Evolutionary conservation across 176 grass and related monocot genomes (phyloP).

Genomic region (Areca catechu): DNA sequence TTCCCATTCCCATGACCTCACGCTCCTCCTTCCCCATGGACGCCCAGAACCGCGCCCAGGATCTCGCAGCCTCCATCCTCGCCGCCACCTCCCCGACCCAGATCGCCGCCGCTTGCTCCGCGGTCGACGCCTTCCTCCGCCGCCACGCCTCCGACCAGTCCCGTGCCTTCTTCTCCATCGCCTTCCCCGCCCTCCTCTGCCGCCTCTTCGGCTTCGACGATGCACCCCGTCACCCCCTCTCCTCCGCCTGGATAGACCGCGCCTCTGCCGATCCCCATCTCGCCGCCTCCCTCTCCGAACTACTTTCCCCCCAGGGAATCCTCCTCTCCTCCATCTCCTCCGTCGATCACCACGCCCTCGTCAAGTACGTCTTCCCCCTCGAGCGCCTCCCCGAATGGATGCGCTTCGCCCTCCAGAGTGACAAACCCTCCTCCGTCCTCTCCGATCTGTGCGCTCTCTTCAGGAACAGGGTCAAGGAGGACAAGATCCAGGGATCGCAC

Average conservation of each 20-base stretch:
- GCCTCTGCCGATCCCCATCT: slow-evolving; percentile 27
- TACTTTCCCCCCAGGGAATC: slow-evolving; percentile 49
- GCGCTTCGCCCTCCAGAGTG: slow-evolving; percentile 27
- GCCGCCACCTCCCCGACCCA: slow-evolving; percentile 27
- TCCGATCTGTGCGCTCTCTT: slow-evolving; percentile 47
- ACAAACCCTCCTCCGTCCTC: slow-evolving; percentile 11
- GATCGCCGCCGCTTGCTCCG: slow-evolving; percentile 24
- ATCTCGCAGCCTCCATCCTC: slow-evolving; percentile 32
- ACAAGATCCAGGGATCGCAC: slow-evolving; percentile 22
- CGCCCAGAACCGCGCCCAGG: slow-evolving; percentile 23
- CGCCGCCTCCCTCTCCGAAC: slow-evolving; percentile 28
- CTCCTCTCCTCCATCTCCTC: slow-evolving; percentile 52
- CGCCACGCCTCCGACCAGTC: slow-evolving; percentile 48
- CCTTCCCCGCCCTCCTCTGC: slow-evolving; percentile 29
- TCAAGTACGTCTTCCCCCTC: slow-evolving; percentile 65
- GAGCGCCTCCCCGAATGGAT: slow-evolving; percentile 86
- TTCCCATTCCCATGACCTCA: slow-evolving; percentile 24
- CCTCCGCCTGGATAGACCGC: slow-evolving; percentile 66
- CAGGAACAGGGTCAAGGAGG: slow-evolving; percentile 34
- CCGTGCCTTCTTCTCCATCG: slow-evolving; percentile 66
- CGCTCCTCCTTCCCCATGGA: slow-evolving; percentile 26
- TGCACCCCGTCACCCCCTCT: slow-evolving; percentile 2
- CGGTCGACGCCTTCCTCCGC: slow-evolving; percentile 40
- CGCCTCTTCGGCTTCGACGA: slow-evolving; percentile 10
- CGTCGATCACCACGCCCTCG: slow-evolving; percentile 47